Evolutionary conservation across 2,329 filamentous ascomycete genomes (phyloP).

Genomic region (Phaeosphaeriaceae sp.): DNA sequence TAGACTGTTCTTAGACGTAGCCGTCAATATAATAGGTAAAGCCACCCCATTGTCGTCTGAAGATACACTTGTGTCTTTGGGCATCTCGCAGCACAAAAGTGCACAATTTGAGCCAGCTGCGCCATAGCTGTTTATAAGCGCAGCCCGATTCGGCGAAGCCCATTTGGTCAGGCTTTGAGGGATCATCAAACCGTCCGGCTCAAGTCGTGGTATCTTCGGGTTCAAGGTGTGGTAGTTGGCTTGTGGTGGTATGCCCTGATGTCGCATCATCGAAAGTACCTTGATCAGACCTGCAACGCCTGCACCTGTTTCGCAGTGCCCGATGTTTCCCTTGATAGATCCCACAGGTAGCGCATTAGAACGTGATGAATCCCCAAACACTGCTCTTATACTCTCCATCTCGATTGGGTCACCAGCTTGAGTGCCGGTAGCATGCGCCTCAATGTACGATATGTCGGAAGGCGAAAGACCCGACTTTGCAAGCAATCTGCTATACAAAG

Average conservation of each 20-base stretch:
- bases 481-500: conserved; percentile 19
- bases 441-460: conserved; percentile 17
- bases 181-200: conserved; percentile 17
- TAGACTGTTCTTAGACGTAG: background rate
- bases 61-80: background rate
- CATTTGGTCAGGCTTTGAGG: conserved; percentile 5
- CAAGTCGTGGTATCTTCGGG: conserved; percentile 19
- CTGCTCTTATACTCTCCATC: conserved; percentile 13
- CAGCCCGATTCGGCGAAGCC: conserved; percentile 19
- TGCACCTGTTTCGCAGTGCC: conserved; percentile 44
- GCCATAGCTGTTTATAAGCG: conserved; percentile 50
- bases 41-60: background rate
- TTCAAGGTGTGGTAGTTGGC: conserved; percentile 23
- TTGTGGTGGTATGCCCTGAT: conserved; percentile 19
- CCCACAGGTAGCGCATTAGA: conserved; percentile 23
- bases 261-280: conserved; percentile 19
- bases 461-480: conserved; percentile 11
- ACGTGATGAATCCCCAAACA: conserved; percentile 13
- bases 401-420: conserved; percentile 22
- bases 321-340: conserved; percentile 45
- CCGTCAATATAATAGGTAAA: background rate
- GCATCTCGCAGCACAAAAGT: conserved; percentile 15
- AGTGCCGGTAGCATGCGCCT: conserved; percentile 27
- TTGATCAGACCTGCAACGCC: conserved; percentile 41
- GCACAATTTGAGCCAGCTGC: conserved; percentile 35